Conservation (phyloP, 345 rosid genomes). For the Brassica incana region DNA sequence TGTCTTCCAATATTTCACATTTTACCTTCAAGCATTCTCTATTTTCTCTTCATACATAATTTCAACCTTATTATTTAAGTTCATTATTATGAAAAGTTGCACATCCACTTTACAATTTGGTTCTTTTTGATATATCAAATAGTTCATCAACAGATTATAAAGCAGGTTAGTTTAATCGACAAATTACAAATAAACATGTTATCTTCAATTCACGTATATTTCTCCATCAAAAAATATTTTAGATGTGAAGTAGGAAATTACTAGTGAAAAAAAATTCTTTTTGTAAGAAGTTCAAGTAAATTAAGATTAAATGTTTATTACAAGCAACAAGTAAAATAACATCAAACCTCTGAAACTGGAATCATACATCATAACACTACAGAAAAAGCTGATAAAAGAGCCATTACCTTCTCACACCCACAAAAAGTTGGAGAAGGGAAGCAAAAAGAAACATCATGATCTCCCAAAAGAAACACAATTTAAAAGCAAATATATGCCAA, state of each 20-base stretch:
- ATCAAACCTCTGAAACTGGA: slow-evolving; percentile 12
- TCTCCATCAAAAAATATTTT: background rate
- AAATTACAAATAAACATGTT: background rate
- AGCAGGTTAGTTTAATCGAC: background rate
- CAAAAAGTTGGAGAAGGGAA: slow-evolving; percentile 51
- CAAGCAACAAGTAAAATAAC: slow-evolving; percentile 9
- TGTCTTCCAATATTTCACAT: background rate
- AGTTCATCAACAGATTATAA: background rate
- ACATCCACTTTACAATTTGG: background rate
- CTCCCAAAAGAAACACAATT: background rate
- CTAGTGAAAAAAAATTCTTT: background rate
- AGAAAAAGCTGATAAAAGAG: slow-evolving; percentile 27
- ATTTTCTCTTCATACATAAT: background rate
- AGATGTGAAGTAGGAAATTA: background rate
- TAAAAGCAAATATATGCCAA: background rate
- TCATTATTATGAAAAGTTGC: background rate
- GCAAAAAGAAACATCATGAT: slow-evolving; percentile 25
- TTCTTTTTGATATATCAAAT: slow-evolving; percentile 8
- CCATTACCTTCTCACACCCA: slow-evolving; percentile 53
- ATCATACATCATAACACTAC: slow-evolving; percentile 15
- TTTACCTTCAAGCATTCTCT: background rate
- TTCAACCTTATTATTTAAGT: slow-evolving; percentile 4
- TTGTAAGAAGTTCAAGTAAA: background rate
- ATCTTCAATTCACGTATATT: background rate
- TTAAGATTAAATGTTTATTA: background rate